Conservation (phyloP, 2,329 filamentous ascomycete species). For the Penicillium sp. region DNA sequence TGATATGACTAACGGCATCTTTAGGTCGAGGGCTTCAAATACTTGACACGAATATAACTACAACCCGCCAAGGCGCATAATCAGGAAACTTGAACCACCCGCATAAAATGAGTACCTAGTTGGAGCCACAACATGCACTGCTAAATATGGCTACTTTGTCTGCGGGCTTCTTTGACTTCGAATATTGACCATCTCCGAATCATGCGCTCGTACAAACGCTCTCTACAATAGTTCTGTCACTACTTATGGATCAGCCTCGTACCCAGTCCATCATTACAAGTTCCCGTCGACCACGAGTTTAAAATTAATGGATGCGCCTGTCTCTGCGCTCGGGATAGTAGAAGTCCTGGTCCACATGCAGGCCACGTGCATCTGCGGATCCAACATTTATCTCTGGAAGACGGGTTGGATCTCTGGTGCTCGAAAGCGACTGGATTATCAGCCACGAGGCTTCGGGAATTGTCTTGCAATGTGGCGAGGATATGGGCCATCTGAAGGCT, state of each 20-base stretch:
- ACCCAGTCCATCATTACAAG: constrained; percentile 55
- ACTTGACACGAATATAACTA: background rate
- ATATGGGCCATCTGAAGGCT: constrained; percentile 50
- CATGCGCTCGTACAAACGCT: background rate
- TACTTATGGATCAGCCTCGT: constrained; percentile 15
- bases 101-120: background rate
- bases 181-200: background rate
- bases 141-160: constrained; percentile 2
- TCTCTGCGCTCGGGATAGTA: constrained; percentile 51
- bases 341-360: constrained; percentile 60
- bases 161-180: background rate
- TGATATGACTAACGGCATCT: background rate
- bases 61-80: constrained; percentile 5
- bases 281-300: constrained; percentile 57
- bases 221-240: constrained; percentile 12
- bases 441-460: constrained; percentile 62
- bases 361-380: constrained; percentile 62
- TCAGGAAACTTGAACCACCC: background rate
- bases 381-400: constrained; percentile 67
- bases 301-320: constrained; percentile 55
- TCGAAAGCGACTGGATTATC: constrained; percentile 61
- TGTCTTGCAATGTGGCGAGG: constrained; percentile 55
- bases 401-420: constrained; percentile 59
- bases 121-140: background rate
- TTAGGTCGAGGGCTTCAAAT: constrained; percentile 1